Base-by-base conservation (phyloP, 106 monocot genomes). In the Acorus calamus region DNA sequence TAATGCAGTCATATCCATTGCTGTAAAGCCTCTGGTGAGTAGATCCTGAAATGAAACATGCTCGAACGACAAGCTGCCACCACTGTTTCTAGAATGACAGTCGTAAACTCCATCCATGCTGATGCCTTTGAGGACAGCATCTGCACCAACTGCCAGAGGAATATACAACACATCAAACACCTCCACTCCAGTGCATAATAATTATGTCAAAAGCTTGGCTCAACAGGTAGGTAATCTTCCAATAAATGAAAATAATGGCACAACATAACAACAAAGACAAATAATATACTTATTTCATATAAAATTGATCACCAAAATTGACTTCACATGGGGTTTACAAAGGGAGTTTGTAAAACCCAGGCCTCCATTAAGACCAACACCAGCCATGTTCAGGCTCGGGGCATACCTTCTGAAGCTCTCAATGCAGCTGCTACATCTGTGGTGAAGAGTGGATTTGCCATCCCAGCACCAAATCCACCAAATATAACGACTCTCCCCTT, bases 401-500 rank as follows among this genome's bases (percentile, higher is more conserved):
- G 50, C 80, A 49, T 84, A 96, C 96, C 81, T 67, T 99, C 98
- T 11, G 85, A 88, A 60, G 98, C 92, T 77, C 88, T 76, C 41
- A 99, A 59, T 52, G 92, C 83, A 72, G 92, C 88, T 46, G 88
- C 92, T 28, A 88, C 78, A 51, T 99, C 98, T 4, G 85, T 88
- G 49, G 77, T 79, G 69, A 92, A 84, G 64, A 99, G 77, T 11
- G 88, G 92, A 74, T 80, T 85, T 68, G 78, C 88, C 57, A 73
- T 72, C 61, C 85, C 88, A 46, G 83, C 79, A 63, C 86, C 86
- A 47, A 88, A 74, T 50, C 92, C 98, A 54, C 85, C 88, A 76
- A 99, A 99, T 70, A 99, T 92, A 44, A 99, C 98, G 8, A 99
- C 83, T 69, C 92, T 74, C 66, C 92, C 92, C 75, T 99, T 99